Base-by-base conservation (phyloP, 306 rosid genomes). In the Cucurbita moschata region DNA sequence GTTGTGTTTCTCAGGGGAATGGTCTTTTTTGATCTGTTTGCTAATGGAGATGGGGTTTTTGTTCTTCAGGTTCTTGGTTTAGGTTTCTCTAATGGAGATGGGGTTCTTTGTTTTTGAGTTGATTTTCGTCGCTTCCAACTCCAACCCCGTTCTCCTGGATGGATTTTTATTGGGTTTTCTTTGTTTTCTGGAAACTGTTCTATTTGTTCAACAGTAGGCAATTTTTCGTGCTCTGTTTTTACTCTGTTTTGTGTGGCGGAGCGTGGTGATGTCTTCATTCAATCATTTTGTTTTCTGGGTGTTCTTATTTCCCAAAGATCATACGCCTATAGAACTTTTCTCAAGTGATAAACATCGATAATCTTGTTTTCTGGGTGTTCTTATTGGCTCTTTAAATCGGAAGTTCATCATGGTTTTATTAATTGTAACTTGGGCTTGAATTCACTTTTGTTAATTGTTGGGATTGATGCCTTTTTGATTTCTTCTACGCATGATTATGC, bases 11-110 rank as follows among this genome's bases (percentile, higher is more conserved):
- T 75, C 44, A 42, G 43, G 57, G 42, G 65, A 1, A 26, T 21
- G 18, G 16, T 23, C 16, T 65, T 71, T 61, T 87, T 78, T 2
- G 74, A 70, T 70, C 74, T 70, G 60, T 70, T 70, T 50, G 18
- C 10, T 12, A 66, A 66, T 66, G 72, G 38, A 18, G 10, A 8
- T 66, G 40, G 55, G 72, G 18, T 0, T 66, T 43, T 66, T 30
- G 35, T 30, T 30, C 4, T 1, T 44, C 4, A n/a, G 15, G 9
- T 14, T 4, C 6, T 16, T 40, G 9, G 51, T 52, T 16, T 52
- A 52, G 54, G 18, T n/a, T 63, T 63, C 70, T 63, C 9, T 40
- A 0, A 14, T 50, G 18, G 54, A 5, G 54, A 18, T 43, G 30
- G 70, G 50, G 15, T 64, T 64, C 13, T 64, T 40, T 16, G 35